These are phyloP conservation scores for Capsicum rhomboideum DNA, from an alignment of 257 asterid genomes.

Conservation along the genomic window DNA sequence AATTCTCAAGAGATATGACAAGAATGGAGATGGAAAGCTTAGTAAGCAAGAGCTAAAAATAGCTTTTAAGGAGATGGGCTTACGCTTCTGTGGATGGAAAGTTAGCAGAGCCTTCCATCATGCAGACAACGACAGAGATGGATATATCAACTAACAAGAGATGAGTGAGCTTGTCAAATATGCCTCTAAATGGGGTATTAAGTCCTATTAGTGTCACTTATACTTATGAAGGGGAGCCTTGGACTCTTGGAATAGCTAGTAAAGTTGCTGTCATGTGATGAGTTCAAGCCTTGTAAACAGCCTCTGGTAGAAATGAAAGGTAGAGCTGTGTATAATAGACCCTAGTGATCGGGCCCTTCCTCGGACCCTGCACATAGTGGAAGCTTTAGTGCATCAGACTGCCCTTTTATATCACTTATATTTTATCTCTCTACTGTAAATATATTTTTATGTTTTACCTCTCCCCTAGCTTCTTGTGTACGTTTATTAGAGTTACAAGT, in stretches of 20 bases:
- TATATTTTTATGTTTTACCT: neutral
- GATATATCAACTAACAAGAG: conserved; percentile 1
- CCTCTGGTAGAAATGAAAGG: too few relatives aligned
- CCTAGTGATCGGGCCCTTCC: too few relatives aligned
- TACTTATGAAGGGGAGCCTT: too few relatives aligned
- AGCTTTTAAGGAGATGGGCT: neutral
- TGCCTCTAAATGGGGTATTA: conserved; percentile 2
- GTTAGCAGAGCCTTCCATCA: neutral
- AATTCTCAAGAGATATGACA: conserved; percentile 5
- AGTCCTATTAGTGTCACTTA: neutral
- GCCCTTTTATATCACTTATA: too few relatives aligned
- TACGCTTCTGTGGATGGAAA: conserved; percentile 5
- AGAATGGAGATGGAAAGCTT: conserved; percentile 10
- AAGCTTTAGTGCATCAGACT: too few relatives aligned
- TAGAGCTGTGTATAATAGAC: too few relatives aligned
- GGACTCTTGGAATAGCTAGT: too few relatives aligned
- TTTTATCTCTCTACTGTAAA: neutral
- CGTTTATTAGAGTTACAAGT: neutral
- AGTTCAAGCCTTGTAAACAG: too few relatives aligned
- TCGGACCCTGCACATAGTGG: too few relatives aligned
- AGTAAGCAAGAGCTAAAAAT: conserved; percentile 4
- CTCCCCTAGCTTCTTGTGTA: neutral
- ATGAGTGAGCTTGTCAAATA: conserved; percentile 1
- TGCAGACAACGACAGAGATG: conserved; percentile 13
- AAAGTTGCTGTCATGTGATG: too few relatives aligned